Conservation (phyloP, 495 filamentous ascomycete species). For the Podospora australis region DNA sequence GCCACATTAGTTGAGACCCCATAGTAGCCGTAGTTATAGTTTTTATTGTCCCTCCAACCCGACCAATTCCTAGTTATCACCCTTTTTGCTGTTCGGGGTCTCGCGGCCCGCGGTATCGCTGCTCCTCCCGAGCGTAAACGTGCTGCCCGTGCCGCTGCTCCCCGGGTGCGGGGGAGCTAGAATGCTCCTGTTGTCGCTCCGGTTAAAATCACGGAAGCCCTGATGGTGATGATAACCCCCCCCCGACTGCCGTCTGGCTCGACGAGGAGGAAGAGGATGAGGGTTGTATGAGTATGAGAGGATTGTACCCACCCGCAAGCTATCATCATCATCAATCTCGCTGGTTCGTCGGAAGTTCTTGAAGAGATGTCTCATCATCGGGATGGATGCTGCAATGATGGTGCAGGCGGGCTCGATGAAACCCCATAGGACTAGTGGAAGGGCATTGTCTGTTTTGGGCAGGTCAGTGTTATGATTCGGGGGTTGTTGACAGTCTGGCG, state of each 20-base stretch:
- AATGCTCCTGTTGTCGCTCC: neutral
- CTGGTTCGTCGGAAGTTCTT: neutral
- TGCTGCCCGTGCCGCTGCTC: too few species aligned
- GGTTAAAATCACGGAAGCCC: neutral
- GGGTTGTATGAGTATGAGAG: neutral
- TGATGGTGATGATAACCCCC: neutral
- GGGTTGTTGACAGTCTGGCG: neutral
- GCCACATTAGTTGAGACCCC: too few species aligned
- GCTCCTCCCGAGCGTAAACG: neutral
- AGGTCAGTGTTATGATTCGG: neutral
- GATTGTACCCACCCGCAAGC: neutral
- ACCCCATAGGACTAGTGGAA: constrained; percentile 21
- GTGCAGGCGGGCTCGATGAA: constrained; percentile 24
- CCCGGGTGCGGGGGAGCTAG: neutral
- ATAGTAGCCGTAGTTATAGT: too few species aligned
- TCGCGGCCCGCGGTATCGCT: too few species aligned
- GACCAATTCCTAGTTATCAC: too few species aligned
- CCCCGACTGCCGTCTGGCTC: neutral
- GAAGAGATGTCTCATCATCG: constrained; percentile 21
- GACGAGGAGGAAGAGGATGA: neutral
- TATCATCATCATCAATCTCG: neutral
- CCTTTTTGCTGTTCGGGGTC: neutral
- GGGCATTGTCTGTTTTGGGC: constrained; percentile 12
- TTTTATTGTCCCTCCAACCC: too few species aligned
- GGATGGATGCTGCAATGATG: constrained; percentile 29